A percentile compares a stretch with the other conserved stretches of the same genome.
These are phyloP conservation scores for Aspergillus leporis DNA, from an alignment of 495 filamentous ascomycete species.

Conservation along the genomic window DNA sequence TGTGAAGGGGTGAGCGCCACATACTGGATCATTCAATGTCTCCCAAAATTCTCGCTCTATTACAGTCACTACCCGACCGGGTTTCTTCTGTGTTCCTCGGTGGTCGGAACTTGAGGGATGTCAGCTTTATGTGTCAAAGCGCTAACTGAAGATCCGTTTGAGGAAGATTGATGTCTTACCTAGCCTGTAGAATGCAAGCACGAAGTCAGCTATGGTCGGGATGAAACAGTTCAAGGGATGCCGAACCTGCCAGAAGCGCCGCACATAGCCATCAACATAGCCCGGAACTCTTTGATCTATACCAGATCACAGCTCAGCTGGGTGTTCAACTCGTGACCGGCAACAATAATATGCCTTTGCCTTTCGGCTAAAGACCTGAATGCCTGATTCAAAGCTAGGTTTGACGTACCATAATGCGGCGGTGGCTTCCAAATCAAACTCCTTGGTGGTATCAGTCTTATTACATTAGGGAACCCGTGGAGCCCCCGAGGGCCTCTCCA, in stretches of 20 bases:
- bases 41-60: constrained; percentile 83
- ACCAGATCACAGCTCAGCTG: neutral
- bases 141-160: neutral
- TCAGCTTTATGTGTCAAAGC: neutral
- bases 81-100: constrained; percentile 81
- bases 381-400: neutral
- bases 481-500: neutral
- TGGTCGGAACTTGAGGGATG: constrained; percentile 73
- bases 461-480: neutral
- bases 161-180: constrained; percentile 22
- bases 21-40: constrained; percentile 64
- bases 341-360: neutral
- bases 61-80: constrained; percentile 90
- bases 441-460: constrained; percentile 44
- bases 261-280: constrained; percentile 91
- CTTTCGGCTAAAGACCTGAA: neutral
- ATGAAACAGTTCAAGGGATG: constrained; percentile 5
- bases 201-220: constrained; percentile 9
- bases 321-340: neutral
- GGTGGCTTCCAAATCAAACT: constrained; percentile 99
- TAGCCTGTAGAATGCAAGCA: constrained; percentile 27
- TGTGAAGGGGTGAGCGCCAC: constrained; percentile 3
- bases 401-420: constrained; percentile 79
- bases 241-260: constrained; percentile 95
- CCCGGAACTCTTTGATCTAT: constrained; percentile 83